Base-by-base conservation (phyloP, 352 stramenopile species). In the Phytophthora podocarpi region DNA sequence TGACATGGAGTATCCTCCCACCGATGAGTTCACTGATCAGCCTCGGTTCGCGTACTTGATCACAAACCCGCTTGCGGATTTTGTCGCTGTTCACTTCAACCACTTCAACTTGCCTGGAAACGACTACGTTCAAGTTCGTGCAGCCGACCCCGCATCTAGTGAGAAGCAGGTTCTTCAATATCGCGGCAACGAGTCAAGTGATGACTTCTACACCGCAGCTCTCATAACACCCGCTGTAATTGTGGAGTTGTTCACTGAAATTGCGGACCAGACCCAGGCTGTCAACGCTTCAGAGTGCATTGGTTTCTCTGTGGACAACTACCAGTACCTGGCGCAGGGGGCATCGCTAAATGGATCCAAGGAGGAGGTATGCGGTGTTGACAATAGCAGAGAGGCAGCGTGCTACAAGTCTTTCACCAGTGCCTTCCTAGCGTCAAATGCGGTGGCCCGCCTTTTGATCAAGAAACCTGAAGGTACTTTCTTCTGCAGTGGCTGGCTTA, bases 401-500 rank as follows among this genome's bases (percentile, higher is more conserved):
- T 46, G 60, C 26, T 94, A 83, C 62, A 86, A 76, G 51, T 45
- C 39, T 8, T 66, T 67, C 10, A 21, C 8, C 0, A 65, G 10
- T 5, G 64, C 42, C 20, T 76, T 64, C 32, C 42, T 73, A 39
- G 49, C 40, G 5, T 71, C 67, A 2, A 64, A 78, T 12, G 69
- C 85, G 1, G 74, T 92, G 7, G 63, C 64, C n/a, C 79, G 85
- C 5, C 52, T 94, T 30, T 52, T 89, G 11, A 91, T 89, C 30
- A 81, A 90, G 64, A 90, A 90, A 47, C 31, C 42, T 27, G 59
- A 43, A 16, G 66, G 71, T 3, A 78, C 70, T 3, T 88, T 70
- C 68, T 90, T 89, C 36, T 94, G 85, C 58, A 91, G 78, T 15
- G 85, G 85, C 12, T 94, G 79, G 79, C 61, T 94, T 3, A 6